Base-by-base conservation (phyloP, 345 rosid genomes). In the Bretschneidera sinensis region DNA sequence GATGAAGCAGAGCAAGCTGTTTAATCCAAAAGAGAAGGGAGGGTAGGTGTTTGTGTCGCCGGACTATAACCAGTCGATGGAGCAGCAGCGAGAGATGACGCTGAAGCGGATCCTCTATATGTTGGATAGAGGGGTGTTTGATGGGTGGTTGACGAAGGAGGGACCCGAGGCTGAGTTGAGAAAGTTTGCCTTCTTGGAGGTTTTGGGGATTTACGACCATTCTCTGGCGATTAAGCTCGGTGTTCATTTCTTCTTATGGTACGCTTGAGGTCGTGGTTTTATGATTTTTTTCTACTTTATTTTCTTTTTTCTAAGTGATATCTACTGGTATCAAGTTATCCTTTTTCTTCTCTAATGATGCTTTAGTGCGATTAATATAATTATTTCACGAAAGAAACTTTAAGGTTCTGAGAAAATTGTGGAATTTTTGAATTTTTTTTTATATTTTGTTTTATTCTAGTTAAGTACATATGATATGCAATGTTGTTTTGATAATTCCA, bases 221-320 rank as follows among this genome's bases (percentile, higher is more conserved):
- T 87, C 97, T 22, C 67, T 89, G 49, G 71, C 78, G 8, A 72
- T 83, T 43, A 92, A 85, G 78, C 48, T 83, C 47, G 97, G 96
- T 18, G 99, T 89, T 70, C 97, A 94, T 64, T 87, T 83, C 85
- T 79, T 79, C 70, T 73, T 89, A 60, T 89, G 96, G 96, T 89
- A 66, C 31, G 45, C 45, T 39, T 5, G 45, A 5, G 1, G 45
- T 11, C 10, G 10, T 31, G 9, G 9, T 31, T 9, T 9, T 31
- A 4, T 31, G n/a, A n/a, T 31, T 31, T 31, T 31, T 31, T 31
- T 31, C 35, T 9, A 9, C 35, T 31, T 31, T 4, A 4, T 31
- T 4, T 4, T 31, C 9, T 4, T 4, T 31, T 31, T 9, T 31
- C 9, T 31, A 31, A 31, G 35, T 31, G 4, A 9, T 31, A n/a